These are phyloP conservation scores for Debaryomycetaceae sp. DNA, from an alignment of 1,139 yeast species.

Conservation along the genomic window DNA sequence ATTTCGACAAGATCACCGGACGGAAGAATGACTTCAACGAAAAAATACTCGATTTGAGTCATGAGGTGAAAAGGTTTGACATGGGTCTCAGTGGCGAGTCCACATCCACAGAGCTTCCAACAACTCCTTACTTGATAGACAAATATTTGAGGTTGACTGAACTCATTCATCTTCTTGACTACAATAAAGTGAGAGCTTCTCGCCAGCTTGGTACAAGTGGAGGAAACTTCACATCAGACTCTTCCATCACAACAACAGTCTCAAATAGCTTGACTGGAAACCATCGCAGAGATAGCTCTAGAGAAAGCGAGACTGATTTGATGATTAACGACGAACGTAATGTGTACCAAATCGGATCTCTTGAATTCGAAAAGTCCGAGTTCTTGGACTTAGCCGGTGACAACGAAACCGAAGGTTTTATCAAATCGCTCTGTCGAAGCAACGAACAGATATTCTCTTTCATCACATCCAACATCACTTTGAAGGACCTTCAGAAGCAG, in stretches of 20 bases:
- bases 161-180: slow-evolving; percentile 45
- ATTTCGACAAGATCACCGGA: slow-evolving; percentile 71
- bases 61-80: slow-evolving; percentile 51
- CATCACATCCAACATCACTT: slow-evolving; percentile 43
- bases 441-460: slow-evolving; percentile 46
- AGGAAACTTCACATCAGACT: slow-evolving; percentile 1
- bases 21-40: slow-evolving; percentile 65
- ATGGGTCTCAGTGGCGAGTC: slow-evolving; percentile 45
- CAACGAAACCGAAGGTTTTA: slow-evolving; percentile 49
- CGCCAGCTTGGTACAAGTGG: neutral
- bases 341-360: slow-evolving; percentile 52
- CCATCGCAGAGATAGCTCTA: slow-evolving; percentile 10
- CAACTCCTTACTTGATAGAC: slow-evolving; percentile 67
- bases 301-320: slow-evolving; percentile 11
- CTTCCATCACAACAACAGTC: slow-evolving; percentile 2
- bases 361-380: slow-evolving; percentile 53
- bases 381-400: slow-evolving; percentile 46
- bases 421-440: slow-evolving; percentile 44
- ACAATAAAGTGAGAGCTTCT: slow-evolving; percentile 5
- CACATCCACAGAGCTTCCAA: slow-evolving; percentile 55
- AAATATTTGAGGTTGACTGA: slow-evolving; percentile 61
- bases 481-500: slow-evolving; percentile 47
- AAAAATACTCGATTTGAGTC: slow-evolving; percentile 55
- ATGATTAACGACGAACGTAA: slow-evolving; percentile 19
- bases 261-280: slow-evolving; percentile 2